Conservation (phyloP, 2,329 filamentous ascomycete genomes). For the Endothia cerciana region DNA sequence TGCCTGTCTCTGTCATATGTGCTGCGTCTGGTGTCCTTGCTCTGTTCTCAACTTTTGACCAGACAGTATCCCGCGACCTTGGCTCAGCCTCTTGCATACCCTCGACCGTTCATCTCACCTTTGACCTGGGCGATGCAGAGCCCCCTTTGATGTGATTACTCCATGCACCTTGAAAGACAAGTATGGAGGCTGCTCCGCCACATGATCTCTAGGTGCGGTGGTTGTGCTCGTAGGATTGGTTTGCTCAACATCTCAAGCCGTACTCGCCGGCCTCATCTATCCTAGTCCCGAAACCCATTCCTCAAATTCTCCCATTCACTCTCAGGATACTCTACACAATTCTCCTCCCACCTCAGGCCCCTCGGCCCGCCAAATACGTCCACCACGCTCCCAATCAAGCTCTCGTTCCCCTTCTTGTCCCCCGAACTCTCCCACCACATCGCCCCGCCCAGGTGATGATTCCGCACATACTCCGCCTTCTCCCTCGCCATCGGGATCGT, state of each 20-base stretch:
- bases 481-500: slow-evolving; percentile 66
- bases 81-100: neutral
- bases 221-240: slow-evolving; percentile 15
- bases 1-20: neutral
- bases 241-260: neutral
- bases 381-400: slow-evolving; percentile 70
- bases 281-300: slow-evolving; percentile 57
- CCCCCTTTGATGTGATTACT: no score
- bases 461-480: slow-evolving; percentile 75
- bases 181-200: no score
- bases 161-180: no score
- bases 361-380: slow-evolving; percentile 58
- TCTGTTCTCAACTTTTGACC: neutral
- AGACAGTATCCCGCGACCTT: neutral
- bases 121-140: no score
- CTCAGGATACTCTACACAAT: slow-evolving; percentile 66
- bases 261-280: neutral
- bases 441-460: slow-evolving; percentile 74
- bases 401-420: slow-evolving; percentile 68
- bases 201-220: neutral
- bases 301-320: slow-evolving; percentile 74
- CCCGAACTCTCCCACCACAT: slow-evolving; percentile 98
- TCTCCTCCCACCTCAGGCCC: slow-evolving; percentile 55
- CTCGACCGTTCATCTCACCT: no score
- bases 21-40: no score